Conservation (phyloP, 2,329 filamentous ascomycete genomes). For the Penicillium sp. region DNA sequence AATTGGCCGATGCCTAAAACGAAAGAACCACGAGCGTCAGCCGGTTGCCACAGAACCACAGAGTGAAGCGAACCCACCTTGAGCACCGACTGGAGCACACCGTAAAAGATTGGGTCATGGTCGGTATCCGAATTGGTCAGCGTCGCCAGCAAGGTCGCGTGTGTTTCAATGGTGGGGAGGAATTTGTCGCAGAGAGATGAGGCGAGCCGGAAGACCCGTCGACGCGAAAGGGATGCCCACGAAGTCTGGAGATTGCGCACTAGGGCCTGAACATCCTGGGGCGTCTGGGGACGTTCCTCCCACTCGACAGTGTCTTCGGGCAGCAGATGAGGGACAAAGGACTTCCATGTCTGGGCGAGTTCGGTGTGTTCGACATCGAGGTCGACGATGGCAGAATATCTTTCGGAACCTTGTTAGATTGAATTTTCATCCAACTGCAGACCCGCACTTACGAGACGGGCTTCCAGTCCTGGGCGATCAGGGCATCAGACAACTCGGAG, state of each 20-base stretch:
- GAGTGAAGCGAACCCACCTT: conserved; percentile 25
- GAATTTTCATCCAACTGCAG: background rate
- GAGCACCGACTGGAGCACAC: conserved; percentile 35
- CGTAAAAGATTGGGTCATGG: conserved; percentile 32
- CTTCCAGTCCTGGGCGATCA: conserved; percentile 18
- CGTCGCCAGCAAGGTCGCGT: conserved; percentile 24
- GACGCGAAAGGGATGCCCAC: conserved; percentile 29
- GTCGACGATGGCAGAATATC: conserved; percentile 29
- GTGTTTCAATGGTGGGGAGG: conserved; percentile 27
- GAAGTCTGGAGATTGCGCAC: conserved; percentile 26
- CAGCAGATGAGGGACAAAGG: conserved; percentile 30
- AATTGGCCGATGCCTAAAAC: conserved; percentile 33
- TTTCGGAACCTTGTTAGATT: conserved; percentile 9
- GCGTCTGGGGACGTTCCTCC: conserved; percentile 27
- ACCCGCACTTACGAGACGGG: conserved; percentile 25
- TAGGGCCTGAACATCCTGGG: conserved; percentile 28
- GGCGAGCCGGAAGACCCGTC: conserved; percentile 24
- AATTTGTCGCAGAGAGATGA: conserved; percentile 29
- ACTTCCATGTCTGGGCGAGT: conserved; percentile 35
- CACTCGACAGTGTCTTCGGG: conserved; percentile 27
- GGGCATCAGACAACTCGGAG: conserved; percentile 6
- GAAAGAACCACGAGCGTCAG: background rate
- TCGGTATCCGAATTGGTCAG: conserved; percentile 29
- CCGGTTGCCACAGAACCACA: background rate
- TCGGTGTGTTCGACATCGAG: conserved; percentile 40